Evolutionary conservation across 2,329 filamentous ascomycete genomes (phyloP).

Genomic region (Calonectria pseudoturangicola): DNA sequence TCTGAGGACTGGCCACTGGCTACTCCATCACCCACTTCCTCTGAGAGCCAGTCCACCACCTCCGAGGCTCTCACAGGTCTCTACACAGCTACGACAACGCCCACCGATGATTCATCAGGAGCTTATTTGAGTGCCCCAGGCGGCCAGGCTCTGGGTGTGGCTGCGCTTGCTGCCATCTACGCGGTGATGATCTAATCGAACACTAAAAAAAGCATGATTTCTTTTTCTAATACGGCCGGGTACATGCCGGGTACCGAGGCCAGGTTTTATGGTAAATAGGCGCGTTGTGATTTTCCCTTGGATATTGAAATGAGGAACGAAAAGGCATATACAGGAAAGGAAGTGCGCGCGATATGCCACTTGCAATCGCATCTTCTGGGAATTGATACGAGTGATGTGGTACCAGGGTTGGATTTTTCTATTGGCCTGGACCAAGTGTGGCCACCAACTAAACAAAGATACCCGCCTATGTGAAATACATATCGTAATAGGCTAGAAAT

Average conservation of each 20-base stretch:
- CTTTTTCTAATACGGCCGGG: not conserved
- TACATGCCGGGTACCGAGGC: not conserved
- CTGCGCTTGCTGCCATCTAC: conserved; percentile 35
- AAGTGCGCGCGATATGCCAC: not conserved
- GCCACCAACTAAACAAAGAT: conserved; percentile 32
- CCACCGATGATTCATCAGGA: conserved; percentile 46
- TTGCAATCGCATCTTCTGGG: conserved; percentile 9
- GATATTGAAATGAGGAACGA: conserved; percentile 6
- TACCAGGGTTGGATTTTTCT: conserved; percentile 3
- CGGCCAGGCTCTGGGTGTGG: conserved; percentile 38
- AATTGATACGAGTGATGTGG: not conserved
- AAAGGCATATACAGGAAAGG: not conserved
- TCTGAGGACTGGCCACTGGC: conserved; percentile 65
- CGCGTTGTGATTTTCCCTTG: conserved; percentile 23
- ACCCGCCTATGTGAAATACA: conserved; percentile 25
- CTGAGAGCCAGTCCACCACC: conserved; percentile 44
- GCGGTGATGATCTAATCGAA: not conserved
- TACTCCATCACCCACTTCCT: conserved; percentile 52
- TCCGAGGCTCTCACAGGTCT: conserved; percentile 57
- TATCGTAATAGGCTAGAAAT: conserved; percentile 5
- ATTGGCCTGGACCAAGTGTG: conserved; percentile 9
- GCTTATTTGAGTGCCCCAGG: conserved; percentile 29
- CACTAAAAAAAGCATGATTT: not conserved
- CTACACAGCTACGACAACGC: conserved; percentile 61
- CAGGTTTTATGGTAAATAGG: conserved; percentile 7